Conservation (phyloP, 2,329 filamentous ascomycete genomes). For the Aspergillus sergii region DNA sequence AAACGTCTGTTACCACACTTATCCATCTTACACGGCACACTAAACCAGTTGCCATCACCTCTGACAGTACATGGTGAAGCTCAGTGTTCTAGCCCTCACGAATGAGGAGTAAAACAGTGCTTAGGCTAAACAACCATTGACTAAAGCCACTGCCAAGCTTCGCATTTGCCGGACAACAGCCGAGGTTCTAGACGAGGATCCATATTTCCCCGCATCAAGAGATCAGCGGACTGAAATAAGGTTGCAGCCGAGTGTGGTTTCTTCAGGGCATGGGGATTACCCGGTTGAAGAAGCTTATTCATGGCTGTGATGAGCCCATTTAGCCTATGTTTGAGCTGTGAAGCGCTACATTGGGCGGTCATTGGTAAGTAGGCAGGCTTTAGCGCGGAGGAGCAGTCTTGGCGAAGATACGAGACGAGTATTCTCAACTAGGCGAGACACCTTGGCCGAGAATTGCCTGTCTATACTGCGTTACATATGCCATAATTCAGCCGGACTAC, state of each 20-base stretch:
- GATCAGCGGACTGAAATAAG: background rate
- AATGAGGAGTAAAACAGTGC: background rate
- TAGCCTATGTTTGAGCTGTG: conserved; percentile 2
- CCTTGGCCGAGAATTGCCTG: background rate
- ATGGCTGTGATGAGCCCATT: background rate
- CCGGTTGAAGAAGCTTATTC: background rate
- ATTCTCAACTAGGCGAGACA: background rate
- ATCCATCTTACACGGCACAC: background rate
- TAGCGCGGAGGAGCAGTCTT: background rate
- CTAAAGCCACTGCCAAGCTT: background rate
- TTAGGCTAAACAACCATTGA: background rate
- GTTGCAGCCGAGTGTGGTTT: background rate
- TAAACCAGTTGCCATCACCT: too few relatives aligned
- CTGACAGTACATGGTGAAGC: background rate
- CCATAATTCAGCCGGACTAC: background rate
- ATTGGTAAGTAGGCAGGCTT: background rate
- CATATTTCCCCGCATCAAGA: background rate
- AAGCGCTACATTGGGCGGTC: background rate
- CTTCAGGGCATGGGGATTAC: background rate
- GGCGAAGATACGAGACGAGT: background rate
- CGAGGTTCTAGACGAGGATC: background rate
- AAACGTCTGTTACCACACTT: background rate
- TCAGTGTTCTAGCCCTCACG: background rate
- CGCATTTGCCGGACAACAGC: background rate
- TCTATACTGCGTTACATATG: background rate